Evolutionary conservation across 2,329 filamentous ascomycete species (phyloP).

Genomic region (Colletotrichum lentis): DNA sequence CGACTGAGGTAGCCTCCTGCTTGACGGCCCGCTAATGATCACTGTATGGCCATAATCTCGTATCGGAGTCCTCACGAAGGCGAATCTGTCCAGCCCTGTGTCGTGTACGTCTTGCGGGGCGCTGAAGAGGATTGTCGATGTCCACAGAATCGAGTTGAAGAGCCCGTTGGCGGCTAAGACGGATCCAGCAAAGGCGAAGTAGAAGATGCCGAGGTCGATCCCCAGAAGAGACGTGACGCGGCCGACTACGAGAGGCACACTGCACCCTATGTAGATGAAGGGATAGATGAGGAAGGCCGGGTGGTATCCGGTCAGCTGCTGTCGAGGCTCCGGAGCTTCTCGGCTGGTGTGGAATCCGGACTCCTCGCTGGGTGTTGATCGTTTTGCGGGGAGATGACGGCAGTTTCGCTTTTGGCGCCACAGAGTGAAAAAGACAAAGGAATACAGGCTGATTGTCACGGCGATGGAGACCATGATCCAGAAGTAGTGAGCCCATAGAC

Average conservation of each 20-base stretch:
- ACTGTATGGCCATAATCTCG: slow-evolving; percentile 30
- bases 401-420: slow-evolving; percentile 39
- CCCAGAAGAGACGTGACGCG: slow-evolving; percentile 66
- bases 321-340: not conserved
- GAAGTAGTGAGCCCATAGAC: slow-evolving; percentile 68
- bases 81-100: slow-evolving; percentile 39
- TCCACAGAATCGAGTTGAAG: slow-evolving; percentile 52
- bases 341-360: not conserved
- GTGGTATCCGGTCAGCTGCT: slow-evolving; percentile 23
- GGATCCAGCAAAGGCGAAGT: slow-evolving; percentile 61
- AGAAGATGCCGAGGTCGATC: slow-evolving; percentile 53
- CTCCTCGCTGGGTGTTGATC: slow-evolving; percentile 6
- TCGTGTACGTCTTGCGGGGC: slow-evolving; percentile 45
- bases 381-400: slow-evolving; percentile 19
- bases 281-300: slow-evolving; percentile 67
- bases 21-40: slow-evolving; percentile 22
- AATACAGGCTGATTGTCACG: slow-evolving; percentile 51
- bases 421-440: slow-evolving; percentile 51
- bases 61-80: slow-evolving; percentile 40
- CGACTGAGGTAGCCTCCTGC: slow-evolving; percentile 12
- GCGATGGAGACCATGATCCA: slow-evolving; percentile 62
- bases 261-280: slow-evolving; percentile 69
- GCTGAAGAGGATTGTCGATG: slow-evolving; percentile 41
- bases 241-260: slow-evolving; percentile 65
- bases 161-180: slow-evolving; percentile 60